phyloP scores from a whole-genome alignment of 768 basidiomycete genomes.

The Lactifluus echinatus region DNA sequence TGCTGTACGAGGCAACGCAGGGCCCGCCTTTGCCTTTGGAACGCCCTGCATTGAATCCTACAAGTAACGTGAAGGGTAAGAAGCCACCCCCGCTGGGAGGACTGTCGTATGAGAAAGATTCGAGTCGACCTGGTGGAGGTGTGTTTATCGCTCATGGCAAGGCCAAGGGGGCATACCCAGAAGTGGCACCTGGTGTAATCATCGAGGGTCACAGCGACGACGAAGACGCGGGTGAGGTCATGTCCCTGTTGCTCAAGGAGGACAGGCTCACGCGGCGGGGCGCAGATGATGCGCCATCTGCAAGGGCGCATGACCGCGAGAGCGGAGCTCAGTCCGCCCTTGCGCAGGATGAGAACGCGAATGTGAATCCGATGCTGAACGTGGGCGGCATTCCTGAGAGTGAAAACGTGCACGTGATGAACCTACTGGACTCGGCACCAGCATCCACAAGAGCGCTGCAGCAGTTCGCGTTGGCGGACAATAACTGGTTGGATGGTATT shows the following conservation, averaged over 20 bases:
- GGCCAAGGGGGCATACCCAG: conserved; percentile 24
- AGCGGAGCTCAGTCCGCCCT: conserved; percentile 44
- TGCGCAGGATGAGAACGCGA: conserved; percentile 35
- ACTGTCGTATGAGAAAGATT: conserved; percentile 71
- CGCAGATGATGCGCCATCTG: conserved; percentile 7
- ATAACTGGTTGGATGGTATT: conserved; percentile 65
- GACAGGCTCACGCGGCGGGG: conserved; percentile 9
- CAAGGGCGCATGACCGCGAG: conserved; percentile 1
- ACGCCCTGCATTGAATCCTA: conserved; percentile 65
- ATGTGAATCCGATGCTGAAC: conserved; percentile 76
- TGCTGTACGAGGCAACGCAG: conserved; percentile 91
- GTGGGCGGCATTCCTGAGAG: conserved; percentile 25
- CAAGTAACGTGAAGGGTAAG: conserved; percentile 56
- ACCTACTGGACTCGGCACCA: conserved; percentile 56
- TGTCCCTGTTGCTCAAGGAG: conserved; percentile 7
- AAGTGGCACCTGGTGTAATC: conserved; percentile 48
- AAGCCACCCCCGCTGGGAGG: conserved; percentile 40
- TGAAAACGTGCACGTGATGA: conserved; percentile 67
- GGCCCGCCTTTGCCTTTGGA: conserved; percentile 45
- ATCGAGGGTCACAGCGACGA: conserved; percentile 39
- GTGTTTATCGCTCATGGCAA: conserved; percentile 59
- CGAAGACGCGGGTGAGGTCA: conserved; percentile 17
- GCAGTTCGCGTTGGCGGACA: conserved; percentile 59
- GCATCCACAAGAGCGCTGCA: conserved; percentile 41
- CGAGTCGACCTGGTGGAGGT: conserved; percentile 76